phyloP scores from a whole-genome alignment of 345 rosid genomes.

The Aegle marmelos region DNA sequence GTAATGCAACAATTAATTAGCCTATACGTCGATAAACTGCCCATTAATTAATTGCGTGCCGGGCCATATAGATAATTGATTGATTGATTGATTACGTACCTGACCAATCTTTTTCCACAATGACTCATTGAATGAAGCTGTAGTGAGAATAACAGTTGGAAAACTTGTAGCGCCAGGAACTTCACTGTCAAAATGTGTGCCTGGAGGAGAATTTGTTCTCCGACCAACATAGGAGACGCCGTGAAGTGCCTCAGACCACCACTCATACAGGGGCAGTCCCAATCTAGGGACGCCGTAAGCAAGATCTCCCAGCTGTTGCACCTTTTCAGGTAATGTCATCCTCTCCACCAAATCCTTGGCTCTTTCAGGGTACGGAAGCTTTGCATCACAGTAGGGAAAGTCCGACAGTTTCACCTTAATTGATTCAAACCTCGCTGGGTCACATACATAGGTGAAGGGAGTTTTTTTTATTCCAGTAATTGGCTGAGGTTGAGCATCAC shows the following conservation, averaged over 20 bases:
- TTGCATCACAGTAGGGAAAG: constrained; percentile 20
- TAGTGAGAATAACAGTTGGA: constrained; percentile 33
- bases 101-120: constrained; percentile 44
- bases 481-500: too few relatives aligned
- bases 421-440: too few relatives aligned
- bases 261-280: constrained; percentile 38
- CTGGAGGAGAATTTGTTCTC: background rate
- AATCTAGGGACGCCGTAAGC: constrained; percentile 28
- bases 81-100: constrained; percentile 13
- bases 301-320: constrained; percentile 22
- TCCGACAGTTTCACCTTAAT: too few relatives aligned
- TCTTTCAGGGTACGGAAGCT: constrained; percentile 26
- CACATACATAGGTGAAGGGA: too few relatives aligned
- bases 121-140: constrained; percentile 39
- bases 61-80: too few relatives aligned
- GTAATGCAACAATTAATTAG: background rate
- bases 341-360: constrained; percentile 32
- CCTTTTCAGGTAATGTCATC: constrained; percentile 37
- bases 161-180: constrained; percentile 45
- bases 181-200: constrained; percentile 23
- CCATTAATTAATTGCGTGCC: too few relatives aligned
- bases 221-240: constrained; percentile 40
- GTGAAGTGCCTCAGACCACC: constrained; percentile 56
- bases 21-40: too few relatives aligned
- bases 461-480: too few relatives aligned